Base-by-base conservation (phyloP, 306 rosid genomes). In the Vigna radiata region DNA sequence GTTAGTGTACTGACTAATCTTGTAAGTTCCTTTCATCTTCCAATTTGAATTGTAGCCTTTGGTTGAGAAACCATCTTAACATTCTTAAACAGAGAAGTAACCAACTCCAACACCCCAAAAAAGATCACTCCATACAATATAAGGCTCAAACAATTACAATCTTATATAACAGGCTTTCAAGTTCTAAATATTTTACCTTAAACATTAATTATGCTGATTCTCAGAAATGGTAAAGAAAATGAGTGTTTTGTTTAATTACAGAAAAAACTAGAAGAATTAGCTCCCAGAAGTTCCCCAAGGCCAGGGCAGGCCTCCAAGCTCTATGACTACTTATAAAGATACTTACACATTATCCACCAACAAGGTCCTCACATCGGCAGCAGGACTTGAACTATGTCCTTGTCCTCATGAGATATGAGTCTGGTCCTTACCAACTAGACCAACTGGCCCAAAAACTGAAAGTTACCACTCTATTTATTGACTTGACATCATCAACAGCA, bases 61-160 rank as follows among this genome's bases (percentile, higher is more conserved):
- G 37, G 14, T 36, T 18, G 50, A 71, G 23, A 19, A 54, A 36
- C 19, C 64, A 53, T 33, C 76, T 36, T 53, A 53, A 19, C 21
- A 36, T 52, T 27, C 48, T 70, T 53, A 70, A 13, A 18, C 13
- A 39, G 5, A 3, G 12, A 37, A 39, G 18, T 64, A 73, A 44
- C 48, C 53, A 46, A 74, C 46, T 60, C 21, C 36, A 73, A 27
- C 39, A 74, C 69, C 71, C 62, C 37, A 29, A 23, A 61, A 23
- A 46, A 64, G 23, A 75, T 47, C 23, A 31, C 44, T 29, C 8
- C 47, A 27, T 17, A 44, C 10, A 68, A 16, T 58, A 67, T 23
- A 73, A 25, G 27, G 14, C 19, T 27, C 31, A 44, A 73, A 46
- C 11, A 55, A 31, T 21, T 33, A 19, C 68, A 55, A 55, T 33